Conservation (phyloP, 2,329 filamentous ascomycete species). For the Emmonsiellopsis sp. region DNA sequence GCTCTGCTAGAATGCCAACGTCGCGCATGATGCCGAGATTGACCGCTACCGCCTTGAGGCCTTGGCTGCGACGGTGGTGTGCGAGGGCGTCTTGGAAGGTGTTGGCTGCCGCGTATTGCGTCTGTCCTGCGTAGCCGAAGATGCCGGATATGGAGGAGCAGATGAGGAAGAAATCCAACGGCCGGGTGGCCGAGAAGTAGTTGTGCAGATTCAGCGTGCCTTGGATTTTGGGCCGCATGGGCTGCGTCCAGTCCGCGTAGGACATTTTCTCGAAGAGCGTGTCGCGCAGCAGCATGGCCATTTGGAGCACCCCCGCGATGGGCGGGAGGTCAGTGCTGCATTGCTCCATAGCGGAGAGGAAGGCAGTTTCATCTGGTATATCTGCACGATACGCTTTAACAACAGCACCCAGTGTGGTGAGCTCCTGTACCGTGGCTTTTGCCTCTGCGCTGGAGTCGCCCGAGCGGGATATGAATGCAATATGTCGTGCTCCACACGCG, state of each 20-base stretch:
- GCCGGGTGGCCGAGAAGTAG: neutral
- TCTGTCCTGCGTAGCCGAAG: constrained; percentile 31
- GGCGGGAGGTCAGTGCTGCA: constrained; percentile 14
- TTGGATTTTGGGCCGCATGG: constrained; percentile 31
- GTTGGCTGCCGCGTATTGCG: constrained; percentile 23
- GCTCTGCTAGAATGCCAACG: constrained; percentile 5
- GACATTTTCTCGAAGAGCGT: constrained; percentile 32
- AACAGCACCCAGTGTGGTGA: constrained; percentile 3
- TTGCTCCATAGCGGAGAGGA: constrained; percentile 9
- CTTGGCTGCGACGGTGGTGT: constrained; percentile 6
- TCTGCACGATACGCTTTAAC: constrained; percentile 17
- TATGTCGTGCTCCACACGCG: constrained; percentile 16
- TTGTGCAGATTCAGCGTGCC: constrained; percentile 29
- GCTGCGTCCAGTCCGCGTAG: constrained; percentile 28
- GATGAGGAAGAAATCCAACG: constrained; percentile 23
- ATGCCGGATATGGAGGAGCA: constrained; percentile 24
- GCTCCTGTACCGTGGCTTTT: constrained; percentile 6
- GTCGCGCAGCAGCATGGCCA: constrained; percentile 22
- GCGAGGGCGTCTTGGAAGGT: constrained; percentile 18
- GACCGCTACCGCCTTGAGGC: constrained; percentile 9
- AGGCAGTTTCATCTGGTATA: constrained; percentile 8
- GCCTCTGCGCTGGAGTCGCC: constrained; percentile 12
- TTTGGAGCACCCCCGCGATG: constrained; percentile 24
- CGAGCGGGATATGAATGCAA: constrained; percentile 22
- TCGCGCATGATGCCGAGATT: constrained; percentile 12